Evolutionary conservation across 768 basidiomycete genomes (phyloP), one percentile per base, ranked within the genome.

Genomic region (Lentinus brumalis): DNA sequence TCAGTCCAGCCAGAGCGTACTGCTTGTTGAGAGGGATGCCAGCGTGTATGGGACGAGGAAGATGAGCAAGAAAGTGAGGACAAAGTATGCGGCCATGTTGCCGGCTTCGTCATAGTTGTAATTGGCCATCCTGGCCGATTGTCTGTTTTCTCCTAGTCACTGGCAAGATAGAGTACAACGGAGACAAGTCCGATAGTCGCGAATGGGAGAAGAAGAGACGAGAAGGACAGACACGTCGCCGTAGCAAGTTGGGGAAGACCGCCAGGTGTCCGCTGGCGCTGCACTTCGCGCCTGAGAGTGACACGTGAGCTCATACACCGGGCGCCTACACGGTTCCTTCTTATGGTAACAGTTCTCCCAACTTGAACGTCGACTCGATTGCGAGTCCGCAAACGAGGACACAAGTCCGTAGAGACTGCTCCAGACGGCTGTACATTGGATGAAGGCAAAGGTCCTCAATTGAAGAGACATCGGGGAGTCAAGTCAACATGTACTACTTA

Each of bases 101-200:
- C 92, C 92, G 50, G 83, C 82, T 78, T 93, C 91, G 74, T 94
- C 92, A 73, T 94, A 94, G 76, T 86, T 81, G 77, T 93, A 92
- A 66, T 88, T 84, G 66, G 88, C 89, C 91, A 92, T 89, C 49
- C 66, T 64, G 70, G 69, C 69, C 70, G 64, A 26, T 26, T 26
- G 21, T 26, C 50, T 5, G 35, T 8, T 21, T 44, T 29, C 49
- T 51, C 41, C 10, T 35, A 35, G 26, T 38, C 41, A 46, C 31
- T 41, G 40, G 47, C 38, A 47, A 40, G 64, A 35, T 63, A 63
- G 62, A 59, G 57, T 63, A 63, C 62, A 63, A 40, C 8, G 53
- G 35, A 46, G 38, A 47, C 41, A 42, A 32, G 50, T 15, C 41
- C 32, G 38, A 38, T 21, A 38, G 32, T n/a, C n/a, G 18, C 29